Base-by-base conservation (phyloP, 345 rosid species). In the Hypericum androsaemum region DNA sequence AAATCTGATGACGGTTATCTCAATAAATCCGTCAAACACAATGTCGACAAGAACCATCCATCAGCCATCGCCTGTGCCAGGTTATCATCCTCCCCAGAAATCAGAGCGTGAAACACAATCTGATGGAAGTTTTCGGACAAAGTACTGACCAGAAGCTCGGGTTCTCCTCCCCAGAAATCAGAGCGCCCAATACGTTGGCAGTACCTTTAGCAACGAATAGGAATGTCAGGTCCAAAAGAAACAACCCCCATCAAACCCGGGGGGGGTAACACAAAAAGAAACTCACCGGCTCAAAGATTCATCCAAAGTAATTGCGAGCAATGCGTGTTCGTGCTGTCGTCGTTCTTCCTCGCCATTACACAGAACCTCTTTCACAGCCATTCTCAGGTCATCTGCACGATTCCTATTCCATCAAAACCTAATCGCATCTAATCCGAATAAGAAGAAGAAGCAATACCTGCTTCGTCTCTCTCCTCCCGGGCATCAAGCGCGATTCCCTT, bases 141-240 rank as follows among this genome's bases (percentile, higher is more conserved):
- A 57, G 46, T 43, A 76, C 86, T 67, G 57, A 90, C 96, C 79
- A 90, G 77, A 37, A 86, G 71, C 76, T 90, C 98, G 4, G 98
- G 82, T 62, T 89, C 94, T 39, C 98, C 98, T 51, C 98, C 98
- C 96, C 95, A 90, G 58, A 86, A 86, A 67, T 84, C 95, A 38
- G 81, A 66, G 44, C 73, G 78, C 50, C 52, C 72, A 64, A 90
- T 80, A 53, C 89, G 74, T 51, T 84, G 81, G 53, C 96, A 87
- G 66, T 87, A 90, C 61, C 94, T 89, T 54, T 43, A 56, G 61
- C 12, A 47, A 57, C 52, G 43, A 15, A 47, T 51, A 44, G 41
- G 22, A 42, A 39, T 12, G 39, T 13, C 7, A 46, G 50, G 7
- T 39, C 32, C 41, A 51, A 1, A 61, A 45, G 28, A 37, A 36